Base-by-base conservation (phyloP, 1,139 yeast genomes). In the Kodamaea anthophila region DNA sequence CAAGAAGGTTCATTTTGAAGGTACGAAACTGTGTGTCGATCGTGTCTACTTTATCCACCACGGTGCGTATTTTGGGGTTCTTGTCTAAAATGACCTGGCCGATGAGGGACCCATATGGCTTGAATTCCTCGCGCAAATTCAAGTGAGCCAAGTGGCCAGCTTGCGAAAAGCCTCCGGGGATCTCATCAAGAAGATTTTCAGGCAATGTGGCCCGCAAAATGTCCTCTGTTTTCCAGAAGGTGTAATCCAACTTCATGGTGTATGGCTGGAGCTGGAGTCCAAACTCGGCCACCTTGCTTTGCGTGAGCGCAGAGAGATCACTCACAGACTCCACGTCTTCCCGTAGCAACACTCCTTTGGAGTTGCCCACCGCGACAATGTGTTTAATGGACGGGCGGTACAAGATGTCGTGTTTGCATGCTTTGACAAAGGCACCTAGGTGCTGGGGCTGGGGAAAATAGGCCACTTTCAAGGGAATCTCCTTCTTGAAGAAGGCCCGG, bases 111-210 rank as follows among this genome's bases (percentile, higher is more conserved):
- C 85, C 88, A 49, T 69, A 91, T 1, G 94, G 94, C 49, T 87
- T 77, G 55, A 80, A 91, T 47, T 85, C 94, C 24, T 80, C 84
- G 26, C 91, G 67, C 28, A 93, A 58, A 46, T 93, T 93, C 46
- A 93, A 57, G 54, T 93, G 99, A 0, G 98, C 98, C 32, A 93
- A 74, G 57, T 93, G 98, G 0, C 99, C 99, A 0, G 94, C 94
- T 30, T 80, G 77, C 1, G 98, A 85, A 53, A 84, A 93, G 0
- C 97, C 94, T 1, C 91, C 69, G 1, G 98, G 99, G 5, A 83
- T 65, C 34, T 86, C 95, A 25, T 72, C 78, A 11, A 74, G 58
- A 13, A 78, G 58, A 12, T 77, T 63, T 34, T 75, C 82, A 0
- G 99, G 98, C 29, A 91, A 55, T 3, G 86, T 74, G 0, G 94